Evolutionary conservation across 768 basidiomycete genomes (phyloP), one percentile per base, ranked within the genome.

Genomic region (Tricholoma furcatifolium): DNA sequence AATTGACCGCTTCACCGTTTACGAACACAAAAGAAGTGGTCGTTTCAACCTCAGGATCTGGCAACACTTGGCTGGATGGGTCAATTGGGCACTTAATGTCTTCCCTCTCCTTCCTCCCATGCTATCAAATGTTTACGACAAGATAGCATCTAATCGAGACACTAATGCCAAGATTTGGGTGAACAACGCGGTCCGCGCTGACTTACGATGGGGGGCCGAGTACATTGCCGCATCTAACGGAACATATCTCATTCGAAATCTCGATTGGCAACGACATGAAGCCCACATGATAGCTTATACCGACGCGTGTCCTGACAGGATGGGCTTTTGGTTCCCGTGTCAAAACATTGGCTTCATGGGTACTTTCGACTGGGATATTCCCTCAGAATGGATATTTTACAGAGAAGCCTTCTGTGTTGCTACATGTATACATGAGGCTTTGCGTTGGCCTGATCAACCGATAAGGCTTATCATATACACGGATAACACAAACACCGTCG

Each of bases 11-110:
- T 44, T 53, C 15, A 42, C 31, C 32, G 50, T 7, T n/a, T 18
- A 21, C 5, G 30, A 20, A n/a, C 14, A 42, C 38, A 38, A 20
- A 1, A n/a, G 15, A 21, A 18, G 17, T 47, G n/a, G 2, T 41
- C 27, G 9, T 5, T 45, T 38, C 23, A 43, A 20, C 30, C 20
- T 10, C n/a, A 32, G 51, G 42, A 20, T 40, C 47, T n/a, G 31
- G 45, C 49, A 53, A 23, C 45, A 12, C 6, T 15, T 53, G 34
- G 40, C 45, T 1, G 52, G 46, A 2, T 40, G 41, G 24, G 27
- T 53, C 21, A 53, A 43, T 10, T 41, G 32, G 34, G 45, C 52
- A 10, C 23, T 53, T n/a, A 48, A 53, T 17, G 39, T 53, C 10
- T 53, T 36, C 39, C 47, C 46, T n/a, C 41, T 53, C 4, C 52